Percentiles rank a stretch among this genome's conserved stretches.
Evolutionary conservation across 208 protist genomes (phyloP).

Genomic region (Histomonas meleagridis): DNA sequence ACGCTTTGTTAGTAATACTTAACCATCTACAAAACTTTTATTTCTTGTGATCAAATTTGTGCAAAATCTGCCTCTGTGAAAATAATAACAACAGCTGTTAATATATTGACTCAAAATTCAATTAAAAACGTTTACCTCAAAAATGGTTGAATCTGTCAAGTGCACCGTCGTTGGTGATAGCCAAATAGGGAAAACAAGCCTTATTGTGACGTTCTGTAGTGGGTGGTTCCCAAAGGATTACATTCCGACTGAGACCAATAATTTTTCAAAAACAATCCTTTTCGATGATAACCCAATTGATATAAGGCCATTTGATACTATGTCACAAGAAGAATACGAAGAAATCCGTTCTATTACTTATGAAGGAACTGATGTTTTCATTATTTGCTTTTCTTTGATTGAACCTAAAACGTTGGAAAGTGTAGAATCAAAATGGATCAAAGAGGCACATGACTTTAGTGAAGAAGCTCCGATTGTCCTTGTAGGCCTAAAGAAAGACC

Average conservation of each 20-base stretch:
- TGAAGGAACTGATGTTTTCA: slow-evolving; percentile 60
- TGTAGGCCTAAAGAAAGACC: slow-evolving; percentile 70
- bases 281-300: not conserved
- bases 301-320: slow-evolving; percentile 37
- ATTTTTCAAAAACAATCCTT: not conserved
- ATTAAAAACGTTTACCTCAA: too few relatives aligned
- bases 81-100: too few relatives aligned
- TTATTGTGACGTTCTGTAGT: not conserved
- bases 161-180: not conserved
- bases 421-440: slow-evolving; percentile 44
- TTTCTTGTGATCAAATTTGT: too few relatives aligned
- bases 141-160: not conserved
- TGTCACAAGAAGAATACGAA: slow-evolving; percentile 46
- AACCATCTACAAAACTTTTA: too few relatives aligned
- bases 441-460: slow-evolving; percentile 46
- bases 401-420: slow-evolving; percentile 58
- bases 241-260: not conserved
- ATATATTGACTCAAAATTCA: too few relatives aligned
- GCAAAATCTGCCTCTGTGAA: too few relatives aligned
- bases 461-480: slow-evolving; percentile 62
- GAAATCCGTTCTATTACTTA: slow-evolving; percentile 43
- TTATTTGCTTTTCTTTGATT: slow-evolving; percentile 61
- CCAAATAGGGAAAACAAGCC: not conserved
- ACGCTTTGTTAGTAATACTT: too few relatives aligned
- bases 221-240: not conserved